phyloP scores from a whole-genome alignment of 306 rosid species.

The Senna siamea region DNA sequence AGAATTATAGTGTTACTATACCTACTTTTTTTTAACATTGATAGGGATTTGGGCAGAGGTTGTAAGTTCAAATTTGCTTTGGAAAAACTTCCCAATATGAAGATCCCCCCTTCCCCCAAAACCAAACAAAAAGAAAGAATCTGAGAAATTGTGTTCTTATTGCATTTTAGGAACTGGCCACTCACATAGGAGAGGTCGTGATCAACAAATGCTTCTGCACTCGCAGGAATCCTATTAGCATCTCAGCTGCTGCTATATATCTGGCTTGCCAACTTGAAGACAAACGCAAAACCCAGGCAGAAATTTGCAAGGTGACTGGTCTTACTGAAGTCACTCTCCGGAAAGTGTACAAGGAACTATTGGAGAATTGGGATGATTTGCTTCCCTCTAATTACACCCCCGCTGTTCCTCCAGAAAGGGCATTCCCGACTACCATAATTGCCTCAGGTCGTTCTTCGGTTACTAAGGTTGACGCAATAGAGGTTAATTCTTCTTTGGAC shows the following conservation, averaged over 20 bases:
- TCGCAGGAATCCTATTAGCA: constrained; percentile 93
- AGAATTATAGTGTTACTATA: not conserved
- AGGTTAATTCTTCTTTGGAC: constrained; percentile 52
- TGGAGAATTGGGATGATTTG: constrained; percentile 98
- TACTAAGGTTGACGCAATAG: constrained; percentile 63
- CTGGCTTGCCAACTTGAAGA: constrained; percentile 99
- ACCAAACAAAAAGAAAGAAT: not conserved
- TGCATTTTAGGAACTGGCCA: constrained; percentile 77
- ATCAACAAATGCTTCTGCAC: constrained; percentile 99
- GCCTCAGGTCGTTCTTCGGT: constrained; percentile 78
- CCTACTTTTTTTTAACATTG: not conserved
- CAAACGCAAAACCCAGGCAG: constrained; percentile 96
- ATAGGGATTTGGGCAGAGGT: not conserved
- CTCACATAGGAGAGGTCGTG: constrained; percentile 96
- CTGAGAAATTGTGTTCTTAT: not conserved
- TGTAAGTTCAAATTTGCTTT: not conserved
- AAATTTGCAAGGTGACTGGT: constrained; percentile 96
- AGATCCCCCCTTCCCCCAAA: not conserved
- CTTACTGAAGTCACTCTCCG: constrained; percentile 95
- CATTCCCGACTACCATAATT: constrained; percentile 88
- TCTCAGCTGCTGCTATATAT: constrained; percentile 95
- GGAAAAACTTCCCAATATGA: constrained; percentile 3
- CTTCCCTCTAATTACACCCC: constrained; percentile 94
- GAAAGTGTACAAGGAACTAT: constrained; percentile 91
- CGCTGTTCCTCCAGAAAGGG: constrained; percentile 98